Percentiles rank a stretch among this genome's conserved stretches.
These are phyloP conservation scores for Nitzschia sp. DNA, from an alignment of 108 stramenopile species.

Conservation along the genomic window DNA sequence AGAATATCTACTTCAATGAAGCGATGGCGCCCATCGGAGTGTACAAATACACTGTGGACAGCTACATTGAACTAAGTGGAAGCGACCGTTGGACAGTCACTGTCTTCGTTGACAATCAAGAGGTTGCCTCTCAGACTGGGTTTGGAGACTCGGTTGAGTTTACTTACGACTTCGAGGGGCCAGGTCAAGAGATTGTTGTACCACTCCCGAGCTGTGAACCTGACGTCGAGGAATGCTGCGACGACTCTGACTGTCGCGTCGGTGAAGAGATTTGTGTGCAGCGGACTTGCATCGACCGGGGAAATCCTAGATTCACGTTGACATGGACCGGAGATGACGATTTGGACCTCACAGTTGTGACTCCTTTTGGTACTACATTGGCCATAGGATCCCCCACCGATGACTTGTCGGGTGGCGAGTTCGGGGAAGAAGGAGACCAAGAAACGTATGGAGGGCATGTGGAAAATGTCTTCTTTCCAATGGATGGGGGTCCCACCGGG, in stretches of 20 bases:
- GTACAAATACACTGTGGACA: conserved; percentile 12
- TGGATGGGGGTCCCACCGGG: conserved; percentile 15
- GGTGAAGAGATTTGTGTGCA: conserved; percentile 21
- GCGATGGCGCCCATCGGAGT: background rate
- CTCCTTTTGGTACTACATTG: conserved; percentile 14
- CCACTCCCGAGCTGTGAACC: background rate
- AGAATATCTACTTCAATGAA: conserved; percentile 23
- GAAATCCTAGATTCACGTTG: conserved; percentile 30
- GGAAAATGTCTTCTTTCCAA: conserved; percentile 26
- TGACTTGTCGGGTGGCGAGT: background rate
- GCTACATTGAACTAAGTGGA: background rate
- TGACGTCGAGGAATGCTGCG: conserved; percentile 16
- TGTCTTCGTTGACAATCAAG: conserved; percentile 15
- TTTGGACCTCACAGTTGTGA: conserved; percentile 18
- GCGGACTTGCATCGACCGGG: conserved; percentile 19
- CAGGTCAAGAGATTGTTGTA: background rate
- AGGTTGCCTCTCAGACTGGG: conserved; percentile 6
- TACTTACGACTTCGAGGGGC: background rate
- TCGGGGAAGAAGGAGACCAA: conserved; percentile 14
- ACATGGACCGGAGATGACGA: conserved; percentile 35
- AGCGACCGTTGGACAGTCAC: conserved; percentile 15
- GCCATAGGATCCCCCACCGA: background rate
- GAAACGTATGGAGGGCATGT: conserved; percentile 23
- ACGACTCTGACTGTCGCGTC: conserved; percentile 17
- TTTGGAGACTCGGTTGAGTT: conserved; percentile 4